Evolutionary conservation across 805 yeast genomes (phyloP), one percentile per base, ranked within the genome.

Genomic region (Scheffersomyces stipitis): DNA sequence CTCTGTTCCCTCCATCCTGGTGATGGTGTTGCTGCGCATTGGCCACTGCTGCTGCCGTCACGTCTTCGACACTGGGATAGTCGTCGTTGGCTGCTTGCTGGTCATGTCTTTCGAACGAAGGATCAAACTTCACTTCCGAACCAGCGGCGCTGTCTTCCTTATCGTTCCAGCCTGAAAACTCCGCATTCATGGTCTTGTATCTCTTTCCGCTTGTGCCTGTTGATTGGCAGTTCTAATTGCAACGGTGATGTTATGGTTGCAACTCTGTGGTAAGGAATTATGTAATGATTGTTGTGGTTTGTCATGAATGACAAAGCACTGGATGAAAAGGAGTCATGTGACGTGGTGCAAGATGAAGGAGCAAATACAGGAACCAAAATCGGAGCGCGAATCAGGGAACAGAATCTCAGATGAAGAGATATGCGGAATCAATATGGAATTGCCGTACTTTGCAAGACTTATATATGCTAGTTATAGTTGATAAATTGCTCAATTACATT

Each of bases 51-150:
- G 56, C 59, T 3, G 59, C 58, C 4, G 53, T 52, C 6, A 49
- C 58, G 16, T 44, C 52, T 12, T 55, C 60, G 10, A 56, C 60
- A 5, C 49, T 44, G 13, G 57, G 49, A 28, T 49, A 56, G 15
- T 45, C 60, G n/a, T 44, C 48, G 26, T 15, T 16, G 26, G 30
- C 34, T 22, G 7, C 24, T 10, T 36, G 40, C 38, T 38, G 46
- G 26, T 51, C 55, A 20, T 53, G 58, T 12, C 60, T 41, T 5
- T 57, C 55, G 42, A 60, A 62, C 12, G 60, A 39, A 8, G 65
- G 62, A 34, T 62, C 66, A 29, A 60, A 59, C 41, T 56, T 57
- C 28, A 52, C 61, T 14, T 52, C 60, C 18, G 38, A 30, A 12
- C 45, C 40, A 4, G 41, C 47, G 18, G 36, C 37, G 14, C 36